phyloP scores from a whole-genome alignment of 495 filamentous ascomycete species.

The Penicillium dipodomyicola region DNA sequence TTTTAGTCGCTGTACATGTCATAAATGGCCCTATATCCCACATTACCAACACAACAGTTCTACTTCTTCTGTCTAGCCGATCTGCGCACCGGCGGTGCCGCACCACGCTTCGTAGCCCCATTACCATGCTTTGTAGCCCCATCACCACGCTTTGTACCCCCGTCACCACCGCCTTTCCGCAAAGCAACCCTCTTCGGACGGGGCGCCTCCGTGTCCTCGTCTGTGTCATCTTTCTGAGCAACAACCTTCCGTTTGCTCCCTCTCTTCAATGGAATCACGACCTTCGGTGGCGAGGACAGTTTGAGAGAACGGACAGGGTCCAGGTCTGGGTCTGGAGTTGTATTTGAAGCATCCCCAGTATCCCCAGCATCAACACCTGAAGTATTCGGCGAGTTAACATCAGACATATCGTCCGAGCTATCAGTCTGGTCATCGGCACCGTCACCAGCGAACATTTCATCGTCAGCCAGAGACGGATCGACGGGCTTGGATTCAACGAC shows the following conservation, averaged over 20 bases:
- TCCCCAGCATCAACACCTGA: conserved; percentile 20
- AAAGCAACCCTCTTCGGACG: conserved; percentile 33
- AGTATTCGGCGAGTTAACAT: conserved; percentile 15
- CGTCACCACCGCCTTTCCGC: conserved; percentile 20
- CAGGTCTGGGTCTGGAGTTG: conserved; percentile 20
- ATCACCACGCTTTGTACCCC: conserved; percentile 10
- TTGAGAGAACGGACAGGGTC: background rate
- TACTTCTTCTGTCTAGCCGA: conserved; percentile 37
- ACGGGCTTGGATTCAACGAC: background rate
- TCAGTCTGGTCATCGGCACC: conserved; percentile 17
- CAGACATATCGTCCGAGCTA: conserved; percentile 24
- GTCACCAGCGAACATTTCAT: conserved; percentile 10
- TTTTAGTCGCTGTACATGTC: conserved; percentile 14
- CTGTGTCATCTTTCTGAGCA: conserved; percentile 12
- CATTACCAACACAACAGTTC: conserved; percentile 1
- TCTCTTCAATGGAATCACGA: conserved; percentile 19
- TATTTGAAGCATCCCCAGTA: conserved; percentile 25
- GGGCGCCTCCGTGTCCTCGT: conserved; percentile 9
- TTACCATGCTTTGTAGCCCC: conserved; percentile 9
- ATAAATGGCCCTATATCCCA: conserved; percentile 3
- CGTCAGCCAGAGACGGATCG: conserved; percentile 7
- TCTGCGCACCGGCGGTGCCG: conserved; percentile 32
- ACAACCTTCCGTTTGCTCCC: conserved; percentile 42
- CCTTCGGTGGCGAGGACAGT: conserved; percentile 17
- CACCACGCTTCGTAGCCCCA: conserved; percentile 6